Evolutionary conservation across 805 yeast genomes (phyloP).

Genomic region (Metschnikowia dekortorum): DNA sequence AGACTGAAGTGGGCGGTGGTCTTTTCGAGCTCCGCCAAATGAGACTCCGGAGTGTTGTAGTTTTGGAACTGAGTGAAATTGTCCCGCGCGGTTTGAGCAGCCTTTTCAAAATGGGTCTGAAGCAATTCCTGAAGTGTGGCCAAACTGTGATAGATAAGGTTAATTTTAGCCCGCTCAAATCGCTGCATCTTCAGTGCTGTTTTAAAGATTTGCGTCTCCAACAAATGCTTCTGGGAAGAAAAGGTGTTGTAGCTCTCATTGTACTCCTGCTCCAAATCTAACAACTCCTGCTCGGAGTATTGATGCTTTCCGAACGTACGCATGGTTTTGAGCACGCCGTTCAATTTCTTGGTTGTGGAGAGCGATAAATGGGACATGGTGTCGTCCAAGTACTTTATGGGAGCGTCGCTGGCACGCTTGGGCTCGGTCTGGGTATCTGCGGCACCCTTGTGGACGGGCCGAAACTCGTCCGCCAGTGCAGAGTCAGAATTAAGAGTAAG

Average conservation of each 20-base stretch:
- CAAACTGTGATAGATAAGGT: conserved; percentile 29
- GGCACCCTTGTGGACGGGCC: background rate
- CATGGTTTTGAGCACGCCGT: conserved; percentile 32
- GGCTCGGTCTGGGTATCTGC: background rate
- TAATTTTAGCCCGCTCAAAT: conserved; percentile 34
- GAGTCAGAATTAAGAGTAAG: background rate
- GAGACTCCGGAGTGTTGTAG: background rate
- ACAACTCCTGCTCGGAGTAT: conserved; percentile 23
- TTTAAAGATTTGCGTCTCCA: conserved; percentile 26
- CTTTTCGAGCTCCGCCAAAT: conserved; percentile 15
- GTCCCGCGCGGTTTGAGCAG: background rate
- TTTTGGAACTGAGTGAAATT: conserved; percentile 1
- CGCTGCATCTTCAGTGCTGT: conserved; percentile 24
- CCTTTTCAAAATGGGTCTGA: conserved; percentile 8
- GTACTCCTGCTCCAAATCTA: conserved; percentile 28
- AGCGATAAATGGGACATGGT: conserved; percentile 20
- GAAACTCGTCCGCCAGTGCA: too few species aligned
- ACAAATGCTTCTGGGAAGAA: conserved; percentile 26
- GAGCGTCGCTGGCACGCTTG: background rate
- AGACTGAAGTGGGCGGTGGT: conserved; percentile 26
- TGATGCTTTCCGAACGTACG: conserved; percentile 28
- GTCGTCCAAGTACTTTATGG: conserved; percentile 8
- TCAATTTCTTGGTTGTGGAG: conserved; percentile 26
- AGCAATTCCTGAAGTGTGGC: conserved; percentile 31
- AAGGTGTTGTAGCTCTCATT: conserved; percentile 31